Conservation (phyloP, 176 grass and related monocot species). For the Oryza punctata region DNA sequence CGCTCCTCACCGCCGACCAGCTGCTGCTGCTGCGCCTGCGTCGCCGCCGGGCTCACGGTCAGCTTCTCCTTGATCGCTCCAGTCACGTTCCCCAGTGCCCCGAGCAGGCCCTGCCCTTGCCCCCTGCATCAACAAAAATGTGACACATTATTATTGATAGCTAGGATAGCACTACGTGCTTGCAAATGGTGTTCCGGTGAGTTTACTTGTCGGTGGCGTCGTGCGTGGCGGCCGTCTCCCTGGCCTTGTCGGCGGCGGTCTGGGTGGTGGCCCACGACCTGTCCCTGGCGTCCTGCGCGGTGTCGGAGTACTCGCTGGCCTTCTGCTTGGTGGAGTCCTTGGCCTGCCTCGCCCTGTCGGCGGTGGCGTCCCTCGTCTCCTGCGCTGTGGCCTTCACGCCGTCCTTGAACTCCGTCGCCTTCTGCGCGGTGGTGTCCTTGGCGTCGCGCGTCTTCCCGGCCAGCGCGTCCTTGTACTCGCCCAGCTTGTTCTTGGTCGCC, state of each 20-base stretch:
- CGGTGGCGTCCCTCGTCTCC: conserved; percentile 34
- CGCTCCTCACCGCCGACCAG: conserved; percentile 38
- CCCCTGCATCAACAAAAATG: conserved; percentile 1
- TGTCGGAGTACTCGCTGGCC: conserved; percentile 31
- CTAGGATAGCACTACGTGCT: not conserved
- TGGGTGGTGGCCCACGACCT: conserved; percentile 36
- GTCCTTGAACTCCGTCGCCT: conserved; percentile 26
- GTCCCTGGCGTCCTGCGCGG: conserved; percentile 42
- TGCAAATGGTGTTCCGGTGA: no score
- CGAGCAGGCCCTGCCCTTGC: conserved; percentile 33
- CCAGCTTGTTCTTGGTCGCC: conserved; percentile 46
- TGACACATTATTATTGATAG: not conserved
- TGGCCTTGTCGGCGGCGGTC: conserved; percentile 49
- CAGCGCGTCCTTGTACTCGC: conserved; percentile 51
- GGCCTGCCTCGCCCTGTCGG: conserved; percentile 22
- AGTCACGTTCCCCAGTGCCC: conserved; percentile 69
- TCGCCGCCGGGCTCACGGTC: conserved; percentile 37
- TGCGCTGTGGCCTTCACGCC: conserved; percentile 24
- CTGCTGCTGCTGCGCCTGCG: not conserved
- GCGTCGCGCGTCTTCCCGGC: conserved; percentile 45
- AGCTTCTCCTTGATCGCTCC: conserved; percentile 76
- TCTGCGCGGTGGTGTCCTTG: conserved; percentile 38
- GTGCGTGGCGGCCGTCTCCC: conserved; percentile 13
- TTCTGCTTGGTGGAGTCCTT: conserved; percentile 47
- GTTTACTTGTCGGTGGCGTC: conserved; percentile 32